phyloP scores from a whole-genome alignment of 1,284 basidiomycete species.

The Fistulinella cinereoalba region DNA sequence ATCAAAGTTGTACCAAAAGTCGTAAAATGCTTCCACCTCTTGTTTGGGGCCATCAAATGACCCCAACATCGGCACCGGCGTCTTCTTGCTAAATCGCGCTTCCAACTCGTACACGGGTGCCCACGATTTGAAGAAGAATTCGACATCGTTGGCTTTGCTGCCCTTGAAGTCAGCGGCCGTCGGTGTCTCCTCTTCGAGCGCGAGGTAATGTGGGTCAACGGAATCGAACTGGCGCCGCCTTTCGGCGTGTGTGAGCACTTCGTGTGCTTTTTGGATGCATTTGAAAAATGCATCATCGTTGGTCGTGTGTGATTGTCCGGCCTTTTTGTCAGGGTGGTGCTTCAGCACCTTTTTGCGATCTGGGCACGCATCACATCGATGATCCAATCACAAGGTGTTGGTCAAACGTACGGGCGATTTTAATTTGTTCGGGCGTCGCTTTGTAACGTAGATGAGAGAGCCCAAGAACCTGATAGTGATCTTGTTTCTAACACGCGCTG shows the following conservation, averaged over 20 bases:
- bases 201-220: slow-evolving; percentile 77
- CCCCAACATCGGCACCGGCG: slow-evolving; percentile 87
- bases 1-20: slow-evolving; percentile 99
- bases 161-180: slow-evolving; percentile 65
- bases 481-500: slow-evolving; percentile 73
- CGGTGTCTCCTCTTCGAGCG: slow-evolving; percentile 78
- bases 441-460: slow-evolving; percentile 88
- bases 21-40: slow-evolving; percentile 91
- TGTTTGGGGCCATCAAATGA: slow-evolving; percentile 71
- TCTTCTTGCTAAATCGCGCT: slow-evolving; percentile 84
- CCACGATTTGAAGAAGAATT: slow-evolving; percentile 61
- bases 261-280: slow-evolving; percentile 96
- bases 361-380: slow-evolving; percentile 29
- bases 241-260: slow-evolving; percentile 86
- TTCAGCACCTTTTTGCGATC: slow-evolving; percentile 98
- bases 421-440: slow-evolving; percentile 91
- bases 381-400: slow-evolving; percentile 8
- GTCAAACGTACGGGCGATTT: slow-evolving; percentile 81
- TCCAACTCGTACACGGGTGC: slow-evolving; percentile 87
- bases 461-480: slow-evolving; percentile 96
- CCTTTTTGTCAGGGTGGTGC: slow-evolving; percentile 99
- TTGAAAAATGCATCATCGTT: slow-evolving; percentile 99
- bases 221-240: slow-evolving; percentile 96
- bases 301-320: slow-evolving; percentile 63
- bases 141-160: slow-evolving; percentile 41